phyloP scores from a whole-genome alignment of 768 basidiomycete species.

The Podaxis pistillaris region DNA sequence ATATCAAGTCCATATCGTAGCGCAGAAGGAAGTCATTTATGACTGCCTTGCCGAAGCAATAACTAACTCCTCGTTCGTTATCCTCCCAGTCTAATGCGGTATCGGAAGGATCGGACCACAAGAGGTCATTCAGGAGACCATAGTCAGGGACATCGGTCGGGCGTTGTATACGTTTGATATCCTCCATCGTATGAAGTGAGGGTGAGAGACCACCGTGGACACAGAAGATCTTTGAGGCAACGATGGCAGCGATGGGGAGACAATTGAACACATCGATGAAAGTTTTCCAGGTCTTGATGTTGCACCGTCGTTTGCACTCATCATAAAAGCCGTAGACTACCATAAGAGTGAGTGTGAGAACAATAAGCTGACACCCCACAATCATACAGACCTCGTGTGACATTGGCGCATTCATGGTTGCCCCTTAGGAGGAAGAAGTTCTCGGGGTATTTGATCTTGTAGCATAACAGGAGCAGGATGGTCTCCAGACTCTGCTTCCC shows the following conservation, averaged over 20 bases:
- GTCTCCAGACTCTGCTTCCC: slow-evolving; percentile 99
- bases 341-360: slow-evolving; percentile 17
- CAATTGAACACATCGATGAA: slow-evolving; percentile 99
- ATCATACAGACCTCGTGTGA: slow-evolving; percentile 81
- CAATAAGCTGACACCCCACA: slow-evolving; percentile 12
- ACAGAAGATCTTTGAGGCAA: slow-evolving; percentile 99
- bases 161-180: slow-evolving; percentile 95
- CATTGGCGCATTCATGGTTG: slow-evolving; percentile 99
- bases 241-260: slow-evolving; percentile 96
- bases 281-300: slow-evolving; percentile 99
- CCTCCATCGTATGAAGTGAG: slow-evolving; percentile 93
- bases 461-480: slow-evolving; percentile 92
- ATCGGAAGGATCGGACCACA: slow-evolving; percentile 99
- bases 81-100: slow-evolving; percentile 99
- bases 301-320: slow-evolving; percentile 99
- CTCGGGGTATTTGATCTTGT: slow-evolving; percentile 99
- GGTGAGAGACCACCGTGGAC: slow-evolving; percentile 96
- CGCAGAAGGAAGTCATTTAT: slow-evolving; percentile 94
- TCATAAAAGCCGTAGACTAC: slow-evolving; percentile 99
- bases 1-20: slow-evolving; percentile 99
- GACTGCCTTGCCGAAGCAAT: slow-evolving; percentile 97
- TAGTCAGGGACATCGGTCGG: slow-evolving; percentile 99
- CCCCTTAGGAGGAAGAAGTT: slow-evolving; percentile 98
- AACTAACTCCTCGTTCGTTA: slow-evolving; percentile 97
- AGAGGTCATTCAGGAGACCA: slow-evolving; percentile 91